Evolutionary conservation across 768 basidiomycete genomes (phyloP).

Genomic region (Boletus pseudo-olivaceus): DNA sequence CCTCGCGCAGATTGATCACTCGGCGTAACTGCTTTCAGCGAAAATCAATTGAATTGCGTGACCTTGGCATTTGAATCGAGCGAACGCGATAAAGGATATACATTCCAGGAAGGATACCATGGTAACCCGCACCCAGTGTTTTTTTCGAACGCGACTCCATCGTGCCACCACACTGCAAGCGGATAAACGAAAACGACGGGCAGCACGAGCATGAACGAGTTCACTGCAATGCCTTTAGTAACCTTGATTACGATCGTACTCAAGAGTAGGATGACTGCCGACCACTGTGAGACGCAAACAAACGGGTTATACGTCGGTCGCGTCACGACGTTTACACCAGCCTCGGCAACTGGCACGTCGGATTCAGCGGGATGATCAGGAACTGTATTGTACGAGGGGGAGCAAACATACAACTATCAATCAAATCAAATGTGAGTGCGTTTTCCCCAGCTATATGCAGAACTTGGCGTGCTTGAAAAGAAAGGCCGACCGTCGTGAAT

Average conservation of each 20-base stretch:
- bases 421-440: not conserved
- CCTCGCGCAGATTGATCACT: not conserved
- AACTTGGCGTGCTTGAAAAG: not conserved
- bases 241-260: not conserved
- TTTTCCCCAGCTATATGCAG: too few relatives aligned
- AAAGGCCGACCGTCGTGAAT: not conserved
- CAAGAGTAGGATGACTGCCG: not conserved
- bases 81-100: not conserved
- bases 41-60: not conserved
- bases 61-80: not conserved
- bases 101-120: not conserved
- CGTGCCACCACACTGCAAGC: not conserved
- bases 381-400: not conserved
- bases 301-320: not conserved
- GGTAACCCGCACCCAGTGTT: not conserved
- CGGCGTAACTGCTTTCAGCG: not conserved
- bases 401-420: not conserved
- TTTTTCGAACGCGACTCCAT: not conserved
- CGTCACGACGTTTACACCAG: not conserved
- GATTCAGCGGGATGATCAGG: not conserved
- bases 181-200: not conserved
- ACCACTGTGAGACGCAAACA: not conserved
- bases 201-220: not conserved
- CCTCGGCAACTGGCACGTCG: not conserved
- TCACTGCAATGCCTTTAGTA: not conserved